Evolutionary conservation across 352 stramenopile species (phyloP), one percentile per base, ranked within the genome.

Genomic region (Globisporangium nunn): DNA sequence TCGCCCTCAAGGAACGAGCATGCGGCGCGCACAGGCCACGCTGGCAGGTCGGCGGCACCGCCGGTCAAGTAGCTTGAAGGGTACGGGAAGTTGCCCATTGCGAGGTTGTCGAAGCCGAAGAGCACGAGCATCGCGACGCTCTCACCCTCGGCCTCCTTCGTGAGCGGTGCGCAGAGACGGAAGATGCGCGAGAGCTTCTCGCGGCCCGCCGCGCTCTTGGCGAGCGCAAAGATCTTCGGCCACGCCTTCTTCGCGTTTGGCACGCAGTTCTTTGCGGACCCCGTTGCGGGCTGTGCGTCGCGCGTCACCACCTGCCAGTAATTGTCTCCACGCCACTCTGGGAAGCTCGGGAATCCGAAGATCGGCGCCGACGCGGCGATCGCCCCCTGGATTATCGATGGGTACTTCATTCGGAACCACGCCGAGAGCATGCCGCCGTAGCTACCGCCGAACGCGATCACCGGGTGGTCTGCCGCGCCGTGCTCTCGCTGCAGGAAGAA

Each of bases 391-490:
- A 98, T 74, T 8, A 96, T 75, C 50, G 81, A 67, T 10, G 96
- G 94, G 69, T 99, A 98, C 74, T 98, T 97, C 67, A 98, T 94
- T n/a, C 95, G 85, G 59, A 97, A 86, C 88, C 93, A 98, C 31
- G 87, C 74, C 12, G 87, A 87, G 7, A 99, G 75, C 95, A 98
- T 98, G 6, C 96, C 96, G 29, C 95, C 93, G 63, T 98, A 98
- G 58, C 73, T 94, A n/a, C 95, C 95, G 37, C 95, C 95, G 70
- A 98, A 98, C 0, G 81, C 85, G 52, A 99, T 96, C 33, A 98
- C 88, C 0, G 93, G 74, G 58, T 91, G 81, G 52, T 82, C 63
- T 6, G 78, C 58, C 18, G 85, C 82, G 14, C 78, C 66, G 66
- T 88, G 80, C 23, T 95, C 73, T 23, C 65, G 56, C 60, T 96